A percentile compares a stretch with the other conserved stretches of the same genome.
Conservation (phyloP, 192 early-diverging fungal species). For the Lobosporangium transversale region DNA sequence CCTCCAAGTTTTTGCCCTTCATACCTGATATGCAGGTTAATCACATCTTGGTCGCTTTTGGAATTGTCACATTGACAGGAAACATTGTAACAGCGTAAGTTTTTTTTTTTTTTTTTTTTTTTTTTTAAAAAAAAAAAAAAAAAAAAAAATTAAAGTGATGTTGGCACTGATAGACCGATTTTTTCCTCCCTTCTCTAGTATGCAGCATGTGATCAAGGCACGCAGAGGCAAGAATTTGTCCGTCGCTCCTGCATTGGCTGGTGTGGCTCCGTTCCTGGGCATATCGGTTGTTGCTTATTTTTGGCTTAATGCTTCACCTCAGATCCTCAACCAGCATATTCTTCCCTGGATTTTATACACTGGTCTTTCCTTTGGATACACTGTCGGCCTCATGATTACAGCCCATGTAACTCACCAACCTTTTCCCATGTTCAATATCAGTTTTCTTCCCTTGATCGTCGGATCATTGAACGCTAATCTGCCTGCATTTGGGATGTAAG, state of each 20-base stretch:
- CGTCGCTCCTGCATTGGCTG: slow-evolving; percentile 63
- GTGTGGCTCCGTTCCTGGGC: slow-evolving; percentile 72
- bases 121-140: no score
- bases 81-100: slow-evolving; percentile 71
- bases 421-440: slow-evolving; percentile 80
- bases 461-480: slow-evolving; percentile 69
- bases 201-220: slow-evolving; percentile 68
- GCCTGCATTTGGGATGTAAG: slow-evolving; percentile 60
- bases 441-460: slow-evolving; percentile 67
- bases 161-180: not conserved
- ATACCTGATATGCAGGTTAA: slow-evolving; percentile 63
- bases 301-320: slow-evolving; percentile 77
- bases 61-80: slow-evolving; percentile 54
- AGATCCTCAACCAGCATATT: slow-evolving; percentile 71
- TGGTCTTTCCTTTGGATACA: slow-evolving; percentile 82
- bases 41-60: slow-evolving; percentile 62
- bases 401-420: slow-evolving; percentile 86
- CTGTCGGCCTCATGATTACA: slow-evolving; percentile 85
- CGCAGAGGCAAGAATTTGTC: slow-evolving; percentile 65
- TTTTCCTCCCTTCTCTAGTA: slow-evolving; percentile 40
- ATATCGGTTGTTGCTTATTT: slow-evolving; percentile 61
- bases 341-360: slow-evolving; percentile 74
- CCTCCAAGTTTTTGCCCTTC: slow-evolving; percentile 44
- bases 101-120: not conserved
- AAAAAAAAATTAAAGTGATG: no score